These are phyloP conservation scores for Pilobolus umbonatus DNA, from an alignment of 192 early-diverging fungal genomes.

Conservation along the genomic window DNA sequence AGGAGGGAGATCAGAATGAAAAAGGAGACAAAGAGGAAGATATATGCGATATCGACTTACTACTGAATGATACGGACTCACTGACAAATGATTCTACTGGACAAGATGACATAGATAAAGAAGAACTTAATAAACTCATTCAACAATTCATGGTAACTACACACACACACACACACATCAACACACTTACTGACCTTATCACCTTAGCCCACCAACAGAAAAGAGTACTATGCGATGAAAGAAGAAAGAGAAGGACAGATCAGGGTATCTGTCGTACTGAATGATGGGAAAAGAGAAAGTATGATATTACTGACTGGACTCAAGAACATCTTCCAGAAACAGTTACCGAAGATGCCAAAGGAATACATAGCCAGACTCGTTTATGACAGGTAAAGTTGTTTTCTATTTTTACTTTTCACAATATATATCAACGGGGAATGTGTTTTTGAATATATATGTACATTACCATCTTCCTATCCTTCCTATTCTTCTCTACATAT, in stretches of 20 bases:
- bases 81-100: neutral
- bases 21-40: neutral
- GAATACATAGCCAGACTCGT: slow-evolving; percentile 96
- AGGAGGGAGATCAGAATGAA: neutral
- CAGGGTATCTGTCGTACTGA: slow-evolving; percentile 69
- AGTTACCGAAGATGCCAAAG: slow-evolving; percentile 97
- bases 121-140: neutral
- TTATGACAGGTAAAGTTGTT: slow-evolving; percentile 66
- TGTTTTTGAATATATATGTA: neutral
- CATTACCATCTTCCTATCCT: no score
- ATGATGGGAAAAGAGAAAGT: slow-evolving; percentile 72
- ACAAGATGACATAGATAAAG: slow-evolving; percentile 8
- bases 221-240: slow-evolving; percentile 53
- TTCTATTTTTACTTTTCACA: neutral
- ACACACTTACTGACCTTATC: neutral
- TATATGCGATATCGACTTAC: neutral
- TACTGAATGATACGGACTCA: slow-evolving; percentile 20
- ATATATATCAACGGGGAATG: neutral
- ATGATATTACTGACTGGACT: slow-evolving; percentile 89
- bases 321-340: slow-evolving; percentile 94
- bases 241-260: slow-evolving; percentile 64
- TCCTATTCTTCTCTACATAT: no score
- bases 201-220: slow-evolving; percentile 29
- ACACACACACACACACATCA: neutral
- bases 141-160: slow-evolving; percentile 16